Evolutionary conservation across 164 flowering plant genomes (phyloP).

Genomic region (Macadamia tetraphylla): DNA sequence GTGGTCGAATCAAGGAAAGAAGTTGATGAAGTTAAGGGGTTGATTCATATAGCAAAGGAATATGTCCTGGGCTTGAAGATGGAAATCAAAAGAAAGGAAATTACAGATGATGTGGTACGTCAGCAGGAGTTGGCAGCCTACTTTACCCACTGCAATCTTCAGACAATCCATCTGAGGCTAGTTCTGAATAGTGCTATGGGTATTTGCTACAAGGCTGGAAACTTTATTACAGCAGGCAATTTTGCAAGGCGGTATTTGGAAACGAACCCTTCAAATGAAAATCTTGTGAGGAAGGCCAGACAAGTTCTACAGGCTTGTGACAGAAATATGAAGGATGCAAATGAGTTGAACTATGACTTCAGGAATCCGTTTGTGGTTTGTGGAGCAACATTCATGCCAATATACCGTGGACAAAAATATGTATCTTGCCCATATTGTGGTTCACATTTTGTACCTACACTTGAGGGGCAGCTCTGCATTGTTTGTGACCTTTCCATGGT

Average conservation of each 20-base stretch:
- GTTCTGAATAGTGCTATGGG: background rate
- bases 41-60: background rate
- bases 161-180: background rate
- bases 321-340: background rate
- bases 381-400: too few relatives aligned
- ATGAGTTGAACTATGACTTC: too few relatives aligned
- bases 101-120: background rate
- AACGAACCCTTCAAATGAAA: background rate
- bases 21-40: background rate
- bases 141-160: slow-evolving; percentile 2
- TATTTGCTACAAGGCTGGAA: slow-evolving; percentile 1
- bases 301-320: slow-evolving; percentile 1
- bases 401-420: background rate
- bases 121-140: slow-evolving; percentile 1
- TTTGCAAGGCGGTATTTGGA: slow-evolving; percentile 2
- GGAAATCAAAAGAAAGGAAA: background rate
- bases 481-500: background rate
- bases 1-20: background rate
- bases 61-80: background rate
- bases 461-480: background rate
- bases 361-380: too few relatives aligned
- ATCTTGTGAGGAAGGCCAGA: background rate
- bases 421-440: background rate
- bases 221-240: background rate
- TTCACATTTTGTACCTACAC: background rate